Evolutionary conservation across 2,329 filamentous ascomycete species (phyloP), one percentile per base, ranked within the genome.

Genomic region (Fusarium tanahbumbuense): DNA sequence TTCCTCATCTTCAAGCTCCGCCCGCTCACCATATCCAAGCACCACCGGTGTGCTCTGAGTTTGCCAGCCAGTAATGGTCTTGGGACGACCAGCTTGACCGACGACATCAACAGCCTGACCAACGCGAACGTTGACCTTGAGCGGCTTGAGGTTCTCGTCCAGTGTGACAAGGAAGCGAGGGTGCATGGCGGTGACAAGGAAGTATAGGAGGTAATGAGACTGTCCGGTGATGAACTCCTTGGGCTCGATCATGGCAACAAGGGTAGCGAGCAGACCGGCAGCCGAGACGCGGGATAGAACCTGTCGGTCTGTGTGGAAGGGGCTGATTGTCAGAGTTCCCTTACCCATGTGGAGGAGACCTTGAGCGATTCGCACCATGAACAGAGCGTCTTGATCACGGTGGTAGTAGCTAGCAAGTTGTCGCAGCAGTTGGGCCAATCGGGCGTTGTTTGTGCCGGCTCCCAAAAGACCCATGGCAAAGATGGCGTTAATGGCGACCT

Each of bases 1-100:
- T 83, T 99, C 91, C 83, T 99, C 96, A 76, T 99, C 96, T 81
- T 99, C 96, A 53, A 99, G 85, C 85, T 99, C 96, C 12, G 96
- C 96, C 76, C 97, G 88, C 85, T 99, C 96, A 30, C 97, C 96
- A 77, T 97, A 92, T n/a, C 93, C 91, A 75, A 99, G 84, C 63
- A 99, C 85, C 48, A 99, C 96, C 1, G 96, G 96, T n/a, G 96
- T 99, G 84, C 93, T 98, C 85, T 99, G 96, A 72, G 96, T 99
- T 83, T 99, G 96, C 96, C 96, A 99, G 56, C 96, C 96, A 12
- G 96, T 99, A 76, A 99, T 99, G 4, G 96, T 99, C 91, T 99
- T 98, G 73, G 96, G 96, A 68, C 95, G 89, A 79, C 96, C 96
- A 15, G 97, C 96, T 81, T 98, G 96, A 54, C 96, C 97, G 42